Percentiles rank a stretch among this genome's conserved stretches.
These are phyloP conservation scores for Trichoderma oligosporum DNA, from an alignment of 2,329 filamentous ascomycete genomes.

Conservation along the genomic window DNA sequence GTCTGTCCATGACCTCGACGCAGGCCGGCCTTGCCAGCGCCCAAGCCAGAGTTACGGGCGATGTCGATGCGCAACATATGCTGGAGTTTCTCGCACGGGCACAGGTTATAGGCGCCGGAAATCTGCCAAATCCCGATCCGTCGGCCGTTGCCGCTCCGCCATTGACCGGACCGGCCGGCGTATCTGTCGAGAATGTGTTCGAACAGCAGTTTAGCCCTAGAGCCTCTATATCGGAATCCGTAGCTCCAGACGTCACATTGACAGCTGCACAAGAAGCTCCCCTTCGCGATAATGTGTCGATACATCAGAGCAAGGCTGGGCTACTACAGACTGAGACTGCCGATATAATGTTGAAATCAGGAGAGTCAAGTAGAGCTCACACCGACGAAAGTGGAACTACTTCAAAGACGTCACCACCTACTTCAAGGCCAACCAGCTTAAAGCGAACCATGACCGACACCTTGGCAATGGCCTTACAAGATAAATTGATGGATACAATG, in stretches of 20 bases:
- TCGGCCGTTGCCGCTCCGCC: constrained; percentile 50
- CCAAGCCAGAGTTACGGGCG: constrained; percentile 76
- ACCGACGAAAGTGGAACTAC: constrained; percentile 55
- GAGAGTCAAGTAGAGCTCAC: constrained; percentile 51
- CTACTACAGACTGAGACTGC: constrained; percentile 23
- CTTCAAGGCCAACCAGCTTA: constrained; percentile 61
- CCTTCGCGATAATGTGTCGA: constrained; percentile 18
- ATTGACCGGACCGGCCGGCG: constrained; percentile 72
- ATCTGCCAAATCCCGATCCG: constrained; percentile 49
- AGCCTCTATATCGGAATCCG: constrained; percentile 49
- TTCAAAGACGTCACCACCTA: constrained; percentile 50
- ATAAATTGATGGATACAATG: constrained; percentile 79
- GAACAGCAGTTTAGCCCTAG: constrained; percentile 70
- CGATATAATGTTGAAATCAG: constrained; percentile 42
- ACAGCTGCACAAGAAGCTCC: constrained; percentile 29
- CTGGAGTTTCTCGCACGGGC: constrained; percentile 81
- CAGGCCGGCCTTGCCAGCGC: constrained; percentile 76
- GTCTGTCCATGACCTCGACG: constrained; percentile 64
- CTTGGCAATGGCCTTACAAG: constrained; percentile 68
- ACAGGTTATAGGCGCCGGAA: constrained; percentile 69
- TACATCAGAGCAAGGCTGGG: constrained; percentile 21
- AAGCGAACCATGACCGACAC: constrained; percentile 89
- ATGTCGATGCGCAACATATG: constrained; percentile 85
- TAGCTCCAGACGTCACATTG: constrained; percentile 34
- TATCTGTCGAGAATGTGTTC: constrained; percentile 75